Base-by-base conservation (phyloP, 129 eudicot species). In the Artemisia annua region DNA sequence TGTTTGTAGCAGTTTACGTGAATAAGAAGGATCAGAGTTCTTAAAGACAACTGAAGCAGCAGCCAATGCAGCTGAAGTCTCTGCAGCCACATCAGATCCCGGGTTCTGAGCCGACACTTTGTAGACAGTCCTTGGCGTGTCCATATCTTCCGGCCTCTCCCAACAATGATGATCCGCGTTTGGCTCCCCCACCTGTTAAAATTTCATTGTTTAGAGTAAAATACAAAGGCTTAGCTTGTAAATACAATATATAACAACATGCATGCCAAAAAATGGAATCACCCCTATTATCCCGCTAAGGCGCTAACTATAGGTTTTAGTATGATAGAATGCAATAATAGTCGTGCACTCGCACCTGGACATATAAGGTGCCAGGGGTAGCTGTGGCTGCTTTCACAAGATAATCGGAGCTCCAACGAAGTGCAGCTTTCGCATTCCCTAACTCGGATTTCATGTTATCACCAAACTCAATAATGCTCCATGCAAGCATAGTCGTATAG, bases 111-210 rank as follows among this genome's bases (percentile, higher is more conserved):
- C 7, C 1, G 92, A 72, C 28, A 93, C 96, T 71, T 83, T 86
- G 79, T 93, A 93, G 11, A 86, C 98, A 48, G 77, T 81, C 6
- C 98, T 90, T 14, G 88, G 83, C 0, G 98, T 93, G 78, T 93
- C 98, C 98, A 93, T 93, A 80, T 90, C 98, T 59, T 93, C 98
- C 2, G 98, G 96, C 54, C 98, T 83, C 62, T 93, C 97, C 98
- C 98, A 93, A 30, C 98, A 93, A 20, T 24, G 73, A 64, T 93
- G 98, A 75, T 93, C 98, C 17, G 56, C 19, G 70, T 90, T 76
- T 14, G 98, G 89, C 14, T 93, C 92, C 17, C 89, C 98, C 44
- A 93, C 98, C 96, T 89, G 73, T 74, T 71, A 26, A 32, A 50
- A 24, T 18, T 7, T 67, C 12, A 44, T 66, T 56, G 20, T 52